Base-by-base conservation (phyloP, 2,329 filamentous ascomycete genomes). In the Verticillium dahliae region DNA sequence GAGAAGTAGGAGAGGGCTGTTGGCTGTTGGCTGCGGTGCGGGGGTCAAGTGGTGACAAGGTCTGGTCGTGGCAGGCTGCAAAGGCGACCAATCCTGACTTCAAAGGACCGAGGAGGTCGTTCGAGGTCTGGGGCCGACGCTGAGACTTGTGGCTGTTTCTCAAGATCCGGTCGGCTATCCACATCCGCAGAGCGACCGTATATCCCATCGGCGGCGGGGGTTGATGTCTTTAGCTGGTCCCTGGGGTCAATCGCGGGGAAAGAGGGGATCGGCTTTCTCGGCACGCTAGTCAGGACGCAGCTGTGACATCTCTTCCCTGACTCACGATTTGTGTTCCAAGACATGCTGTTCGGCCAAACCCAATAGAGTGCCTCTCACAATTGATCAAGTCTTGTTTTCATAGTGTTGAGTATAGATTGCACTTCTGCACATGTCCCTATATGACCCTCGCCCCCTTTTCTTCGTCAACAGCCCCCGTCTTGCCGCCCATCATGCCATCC, bases 381-480 rank as follows among this genome's bases (percentile, higher is more conserved):
- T 27, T 27, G 27, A 4, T 27, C 27, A 27, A 27, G 27, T 18
- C 39, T 37, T 37, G 13, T 7, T 37, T 37, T 27, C 27, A 27
- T 27, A 27, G 27, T 27, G 27, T 27, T 27, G 27, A 27, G 13
- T 37, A 18, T 45, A n/a, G 5, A 6, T 45, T 15, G 39, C 14
- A 5, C 15, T 15, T 15, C 15, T 45, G 39, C n/a, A 6, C 39
- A 45, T 6, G 38, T n/a, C 14, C n/a, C 15, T n/a, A 45, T 45
- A 15, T 33, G 13, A n/a, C 50, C 61, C 60, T 65, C 14, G 34
- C 11, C 3, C 64, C 68, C 64, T 73, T 73, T 58, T 74, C 72
- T 61, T 73, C 72, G 54, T 71, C 68, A 37, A 50, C 37, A 6
- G 31, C 11, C 45, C 27, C 45, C 22, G 55, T 58, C n/a, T 31